These are phyloP conservation scores for Balansia obtecta DNA, from an alignment of 2,329 filamentous ascomycete genomes.

Conservation along the genomic window DNA sequence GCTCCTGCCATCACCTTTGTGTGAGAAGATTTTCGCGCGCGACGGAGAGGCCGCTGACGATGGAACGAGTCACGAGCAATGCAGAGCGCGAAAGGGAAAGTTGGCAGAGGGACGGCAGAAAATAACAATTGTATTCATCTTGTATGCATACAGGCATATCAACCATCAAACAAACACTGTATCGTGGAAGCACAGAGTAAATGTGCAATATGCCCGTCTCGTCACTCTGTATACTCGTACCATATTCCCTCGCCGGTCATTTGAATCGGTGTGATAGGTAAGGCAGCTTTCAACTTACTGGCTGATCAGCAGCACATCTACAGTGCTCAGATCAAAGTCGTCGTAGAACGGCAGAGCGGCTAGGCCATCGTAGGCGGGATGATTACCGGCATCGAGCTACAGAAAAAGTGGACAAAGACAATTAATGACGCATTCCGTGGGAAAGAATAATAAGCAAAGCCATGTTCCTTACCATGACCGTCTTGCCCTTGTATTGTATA, in stretches of 20 bases:
- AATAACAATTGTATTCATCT: conserved; percentile 24
- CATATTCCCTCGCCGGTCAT: background rate
- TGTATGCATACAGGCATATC: conserved; percentile 18
- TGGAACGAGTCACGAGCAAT: background rate
- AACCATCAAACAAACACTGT: conserved; percentile 4
- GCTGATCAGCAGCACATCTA: conserved; percentile 94
- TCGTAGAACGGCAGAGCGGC: conserved; percentile 94
- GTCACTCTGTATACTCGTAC: background rate
- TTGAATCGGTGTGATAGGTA: background rate
- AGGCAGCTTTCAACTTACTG: conserved; percentile 57
- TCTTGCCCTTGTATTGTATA: conserved; percentile 98
- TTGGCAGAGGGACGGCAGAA: conserved; percentile 13
- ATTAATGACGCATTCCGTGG: background rate
- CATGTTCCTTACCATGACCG: conserved; percentile 65
- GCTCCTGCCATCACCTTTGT: background rate
- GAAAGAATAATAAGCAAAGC: background rate
- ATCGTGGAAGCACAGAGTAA: background rate
- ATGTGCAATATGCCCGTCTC: background rate
- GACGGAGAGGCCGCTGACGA: background rate
- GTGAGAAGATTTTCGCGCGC: background rate
- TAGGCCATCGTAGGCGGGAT: conserved; percentile 90
- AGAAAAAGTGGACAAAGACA: background rate
- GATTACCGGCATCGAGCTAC: conserved; percentile 91
- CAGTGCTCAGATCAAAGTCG: conserved; percentile 93
- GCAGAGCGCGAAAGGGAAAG: background rate